Conservation (phyloP, 306 rosid genomes). For the Vachellia pachyceras region DNA sequence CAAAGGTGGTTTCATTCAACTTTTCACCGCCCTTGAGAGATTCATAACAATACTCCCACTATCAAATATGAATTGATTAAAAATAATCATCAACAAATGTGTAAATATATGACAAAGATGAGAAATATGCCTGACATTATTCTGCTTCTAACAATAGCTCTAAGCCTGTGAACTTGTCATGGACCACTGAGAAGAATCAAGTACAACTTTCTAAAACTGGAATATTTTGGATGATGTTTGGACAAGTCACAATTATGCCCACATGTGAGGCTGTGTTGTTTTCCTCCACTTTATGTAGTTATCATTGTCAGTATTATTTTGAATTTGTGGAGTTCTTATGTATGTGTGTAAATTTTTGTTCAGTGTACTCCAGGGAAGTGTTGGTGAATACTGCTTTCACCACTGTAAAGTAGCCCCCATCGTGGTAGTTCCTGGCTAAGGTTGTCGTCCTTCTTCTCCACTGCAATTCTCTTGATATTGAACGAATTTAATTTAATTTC, state of each 20-base stretch:
- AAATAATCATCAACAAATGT: background rate
- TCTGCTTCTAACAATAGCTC: background rate
- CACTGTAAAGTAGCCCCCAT: slow-evolving; percentile 83
- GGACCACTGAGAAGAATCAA: background rate
- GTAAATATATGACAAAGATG: background rate
- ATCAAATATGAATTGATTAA: background rate
- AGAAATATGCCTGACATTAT: background rate
- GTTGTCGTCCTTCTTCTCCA: slow-evolving; percentile 32
- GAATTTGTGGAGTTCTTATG: background rate
- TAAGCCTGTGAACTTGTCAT: background rate
- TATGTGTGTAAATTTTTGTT: slow-evolving; percentile 17
- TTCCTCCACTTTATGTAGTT: background rate
- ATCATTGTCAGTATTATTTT: background rate
- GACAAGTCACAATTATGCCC: background rate
- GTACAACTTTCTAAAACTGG: background rate
- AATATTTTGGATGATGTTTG: background rate
- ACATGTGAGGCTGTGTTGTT: background rate
- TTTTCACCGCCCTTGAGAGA: background rate
- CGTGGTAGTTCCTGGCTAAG: slow-evolving; percentile 84
- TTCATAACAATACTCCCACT: no score
- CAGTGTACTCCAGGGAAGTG: slow-evolving; percentile 91
- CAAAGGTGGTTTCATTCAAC: slow-evolving; percentile 69
- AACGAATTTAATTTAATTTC: slow-evolving; percentile 13
- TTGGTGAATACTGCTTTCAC: slow-evolving; percentile 80
- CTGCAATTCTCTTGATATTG: background rate